These are phyloP conservation scores for Spergularia azorica DNA, from an alignment of 179 eudicot genomes.

Conservation along the genomic window DNA sequence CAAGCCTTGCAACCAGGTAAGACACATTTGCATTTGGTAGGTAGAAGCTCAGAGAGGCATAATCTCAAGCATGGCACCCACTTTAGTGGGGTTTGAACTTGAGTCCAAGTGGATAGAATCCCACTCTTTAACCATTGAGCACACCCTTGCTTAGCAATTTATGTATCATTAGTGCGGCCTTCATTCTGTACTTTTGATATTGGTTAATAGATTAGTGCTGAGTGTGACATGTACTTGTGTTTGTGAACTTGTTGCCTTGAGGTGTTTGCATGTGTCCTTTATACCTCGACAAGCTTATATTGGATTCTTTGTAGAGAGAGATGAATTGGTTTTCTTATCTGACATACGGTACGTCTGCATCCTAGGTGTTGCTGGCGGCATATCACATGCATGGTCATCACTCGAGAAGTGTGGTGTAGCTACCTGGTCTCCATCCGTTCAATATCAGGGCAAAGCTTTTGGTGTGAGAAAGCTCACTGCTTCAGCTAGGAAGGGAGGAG, in stretches of 20 bases:
- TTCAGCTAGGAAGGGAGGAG: slow-evolving; percentile 30
- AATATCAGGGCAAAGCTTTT: slow-evolving; percentile 16
- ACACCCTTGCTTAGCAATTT: too few relatives aligned
- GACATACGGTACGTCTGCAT: slow-evolving; percentile 10
- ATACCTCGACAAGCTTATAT: background rate
- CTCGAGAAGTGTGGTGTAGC: slow-evolving; percentile 33
- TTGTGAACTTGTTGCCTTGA: background rate
- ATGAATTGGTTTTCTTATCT: slow-evolving; percentile 4
- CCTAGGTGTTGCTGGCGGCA: slow-evolving; percentile 34
- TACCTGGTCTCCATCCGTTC: slow-evolving; percentile 24
- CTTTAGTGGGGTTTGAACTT: too few relatives aligned
- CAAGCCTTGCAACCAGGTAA: too few relatives aligned
- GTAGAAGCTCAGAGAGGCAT: too few relatives aligned
- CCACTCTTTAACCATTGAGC: too few relatives aligned
- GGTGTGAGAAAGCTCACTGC: slow-evolving; percentile 23
- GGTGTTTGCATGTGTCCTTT: slow-evolving; percentile 4
- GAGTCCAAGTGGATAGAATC: too few relatives aligned
- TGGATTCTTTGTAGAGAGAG: background rate
- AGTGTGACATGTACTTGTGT: background rate
- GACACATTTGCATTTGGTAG: too few relatives aligned
- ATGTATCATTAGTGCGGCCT: background rate
- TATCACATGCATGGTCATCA: slow-evolving; percentile 32
- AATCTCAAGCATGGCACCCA: too few relatives aligned
- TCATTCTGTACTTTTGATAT: background rate
- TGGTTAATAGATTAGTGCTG: background rate